Evolutionary conservation across 2,329 filamentous ascomycete species (phyloP), one percentile per base, ranked within the genome.

Genomic region (Knufia fluminis): DNA sequence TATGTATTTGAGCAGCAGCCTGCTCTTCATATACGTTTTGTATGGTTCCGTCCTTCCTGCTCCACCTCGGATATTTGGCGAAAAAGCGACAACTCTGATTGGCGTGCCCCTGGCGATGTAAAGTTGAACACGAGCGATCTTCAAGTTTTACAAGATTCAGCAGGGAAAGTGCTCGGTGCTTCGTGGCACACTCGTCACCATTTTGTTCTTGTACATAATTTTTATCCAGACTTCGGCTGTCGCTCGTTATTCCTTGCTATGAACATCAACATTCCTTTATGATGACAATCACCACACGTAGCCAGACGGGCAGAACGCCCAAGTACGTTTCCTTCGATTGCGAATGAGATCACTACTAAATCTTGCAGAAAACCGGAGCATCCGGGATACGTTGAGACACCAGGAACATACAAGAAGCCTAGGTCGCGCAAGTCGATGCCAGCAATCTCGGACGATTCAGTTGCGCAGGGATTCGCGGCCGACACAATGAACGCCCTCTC

Each of bases 361-460:
- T 43, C 16, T 12, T 20, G 23, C 53, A 79, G 76, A 62, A 77
- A 77, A 64, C 66, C 71, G 46, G 68, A 72, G 46, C 69, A 71
- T 49, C 69, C 71, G 38, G 73, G 71, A 43, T 77, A 71, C 57
- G 69, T 77, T 42, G 70, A 76, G 55, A 77, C 74, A 12, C 74
- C 75, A 48, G 65, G 68, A 23, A 48, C 54, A 2, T 54, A 48
- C 33, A 45, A 54, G 28, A 53, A 53, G 32, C 36, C 43, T 12
- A 52, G 56, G 22, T 45, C 55, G 35, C 52, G 56, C 32, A 58
- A 56, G 39, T 57, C 56, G 4, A 31, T 33, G 3, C 49, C 40
- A 17, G 8, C 19, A 20, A 46, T 39, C 12, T 39, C 47, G 3
- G 56, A 56, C 31, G 52, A 57, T 8, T 54, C 52, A 14, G 57